Conservation (phyloP, 2,329 filamentous ascomycete genomes). For the Coleophoma crateriformis region DNA sequence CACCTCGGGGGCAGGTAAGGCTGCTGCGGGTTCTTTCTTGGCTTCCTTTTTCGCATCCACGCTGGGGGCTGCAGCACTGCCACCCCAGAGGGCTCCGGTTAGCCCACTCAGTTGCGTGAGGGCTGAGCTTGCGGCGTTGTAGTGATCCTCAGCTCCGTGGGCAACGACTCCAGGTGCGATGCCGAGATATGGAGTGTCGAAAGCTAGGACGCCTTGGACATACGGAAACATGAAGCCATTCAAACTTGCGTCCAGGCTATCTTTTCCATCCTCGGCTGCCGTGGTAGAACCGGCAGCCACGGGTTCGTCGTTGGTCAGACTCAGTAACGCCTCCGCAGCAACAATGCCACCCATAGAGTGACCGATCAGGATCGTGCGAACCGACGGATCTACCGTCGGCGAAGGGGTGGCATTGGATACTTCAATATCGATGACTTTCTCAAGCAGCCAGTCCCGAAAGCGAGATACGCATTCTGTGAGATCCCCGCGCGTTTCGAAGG, state of each 20-base stretch:
- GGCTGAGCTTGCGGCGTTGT: conserved; percentile 66
- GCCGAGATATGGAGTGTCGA: conserved; percentile 88
- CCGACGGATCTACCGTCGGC: conserved; percentile 80
- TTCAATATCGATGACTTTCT: conserved; percentile 92
- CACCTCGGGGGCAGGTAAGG: conserved; percentile 33
- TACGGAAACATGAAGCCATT: conserved; percentile 85
- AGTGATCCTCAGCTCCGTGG: conserved; percentile 81
- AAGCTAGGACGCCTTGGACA: conserved; percentile 83
- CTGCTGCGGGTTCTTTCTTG: conserved; percentile 30
- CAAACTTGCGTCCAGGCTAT: conserved; percentile 22
- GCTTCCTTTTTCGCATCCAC: conserved; percentile 14
- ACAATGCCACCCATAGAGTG: conserved; percentile 95
- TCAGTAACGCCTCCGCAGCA: conserved; percentile 79
- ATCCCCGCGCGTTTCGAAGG: conserved; percentile 77
- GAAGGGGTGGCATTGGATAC: conserved; percentile 74
- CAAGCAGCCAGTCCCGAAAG: conserved; percentile 80
- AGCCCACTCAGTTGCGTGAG: conserved; percentile 61
- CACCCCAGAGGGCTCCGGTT: conserved; percentile 63
- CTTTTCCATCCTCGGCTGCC: not conserved
- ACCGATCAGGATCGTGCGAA: conserved; percentile 75
- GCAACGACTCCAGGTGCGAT: conserved; percentile 80
- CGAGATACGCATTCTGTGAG: conserved; percentile 63
- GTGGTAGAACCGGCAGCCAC: conserved; percentile 10
- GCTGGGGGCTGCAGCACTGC: conserved; percentile 30
- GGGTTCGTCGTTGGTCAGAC: conserved; percentile 39